Evolutionary conservation across 2,329 filamentous ascomycete species (phyloP).

Genomic region (Apiospora rasikravindrae): DNA sequence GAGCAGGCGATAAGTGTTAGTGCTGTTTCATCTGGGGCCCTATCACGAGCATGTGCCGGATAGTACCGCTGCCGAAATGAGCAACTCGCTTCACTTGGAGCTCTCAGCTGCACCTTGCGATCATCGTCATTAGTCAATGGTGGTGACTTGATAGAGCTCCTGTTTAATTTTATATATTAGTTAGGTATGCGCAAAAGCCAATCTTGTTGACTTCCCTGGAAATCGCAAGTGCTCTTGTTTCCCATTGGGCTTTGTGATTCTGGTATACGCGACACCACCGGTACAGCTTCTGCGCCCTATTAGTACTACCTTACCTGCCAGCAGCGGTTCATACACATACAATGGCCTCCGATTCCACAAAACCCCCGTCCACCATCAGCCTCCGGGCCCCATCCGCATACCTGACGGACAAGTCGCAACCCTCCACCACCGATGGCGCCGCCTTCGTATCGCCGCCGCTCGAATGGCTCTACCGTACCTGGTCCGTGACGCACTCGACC

Average conservation of each 20-base stretch:
- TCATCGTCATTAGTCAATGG: background rate
- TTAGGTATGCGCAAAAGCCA: background rate
- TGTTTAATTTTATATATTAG: background rate
- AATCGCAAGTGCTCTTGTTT: background rate
- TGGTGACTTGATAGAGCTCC: background rate
- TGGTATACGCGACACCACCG: background rate
- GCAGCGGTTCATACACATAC: background rate
- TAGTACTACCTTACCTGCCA: background rate
- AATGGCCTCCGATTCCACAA: background rate
- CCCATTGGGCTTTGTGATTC: background rate
- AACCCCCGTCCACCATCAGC: conserved; percentile 24
- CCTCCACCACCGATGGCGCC: conserved; percentile 24
- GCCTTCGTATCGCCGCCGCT: conserved; percentile 53
- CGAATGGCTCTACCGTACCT: conserved; percentile 68
- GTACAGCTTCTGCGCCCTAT: background rate
- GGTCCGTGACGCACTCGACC: conserved; percentile 77
- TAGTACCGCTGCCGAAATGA: conserved; percentile 16
- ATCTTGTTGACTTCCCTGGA: background rate
- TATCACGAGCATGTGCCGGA: conserved; percentile 22
- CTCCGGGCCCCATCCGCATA: conserved; percentile 11
- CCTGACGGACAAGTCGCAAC: conserved; percentile 18
- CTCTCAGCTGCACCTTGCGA: background rate
- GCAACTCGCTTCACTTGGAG: background rate
- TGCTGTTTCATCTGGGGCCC: background rate
- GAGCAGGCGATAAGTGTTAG: background rate